Evolutionary conservation across 2,329 filamentous ascomycete genomes (phyloP).

Genomic region (Diaporthe sp.): DNA sequence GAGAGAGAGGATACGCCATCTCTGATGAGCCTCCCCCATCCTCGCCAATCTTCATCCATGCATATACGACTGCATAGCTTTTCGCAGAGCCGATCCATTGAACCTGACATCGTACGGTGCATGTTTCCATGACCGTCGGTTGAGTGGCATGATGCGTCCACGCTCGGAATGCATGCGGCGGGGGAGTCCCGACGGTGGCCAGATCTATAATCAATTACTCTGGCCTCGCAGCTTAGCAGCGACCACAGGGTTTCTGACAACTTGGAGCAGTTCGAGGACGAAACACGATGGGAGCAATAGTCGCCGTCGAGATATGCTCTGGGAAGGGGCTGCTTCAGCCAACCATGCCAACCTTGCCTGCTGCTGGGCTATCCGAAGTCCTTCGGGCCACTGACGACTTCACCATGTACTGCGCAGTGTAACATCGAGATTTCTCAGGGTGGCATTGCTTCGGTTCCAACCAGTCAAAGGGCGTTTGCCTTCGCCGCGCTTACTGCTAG

Average conservation of each 20-base stretch:
- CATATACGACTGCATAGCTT: constrained; percentile 29
- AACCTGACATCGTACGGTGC: constrained; percentile 3
- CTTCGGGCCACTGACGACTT: constrained; percentile 37
- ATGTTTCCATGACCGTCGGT: neutral
- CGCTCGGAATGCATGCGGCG: neutral
- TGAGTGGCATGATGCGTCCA: constrained; percentile 11
- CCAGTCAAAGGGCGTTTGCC: constrained; percentile 34
- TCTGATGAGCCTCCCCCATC: constrained; percentile 32
- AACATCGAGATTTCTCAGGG: constrained; percentile 38
- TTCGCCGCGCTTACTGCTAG: constrained; percentile 36
- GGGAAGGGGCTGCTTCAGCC: constrained; percentile 15
- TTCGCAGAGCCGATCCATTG: constrained; percentile 1
- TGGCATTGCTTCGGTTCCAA: constrained; percentile 36
- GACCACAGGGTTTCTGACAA: neutral
- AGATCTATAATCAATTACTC: neutral
- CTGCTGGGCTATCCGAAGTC: constrained; percentile 38
- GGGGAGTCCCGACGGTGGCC: neutral
- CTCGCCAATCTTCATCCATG: constrained; percentile 31
- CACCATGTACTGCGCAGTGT: constrained; percentile 34
- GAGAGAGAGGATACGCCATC: constrained; percentile 11
- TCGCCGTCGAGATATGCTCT: neutral
- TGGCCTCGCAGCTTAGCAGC: neutral
- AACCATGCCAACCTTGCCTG: constrained; percentile 19
- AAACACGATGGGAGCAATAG: neutral
- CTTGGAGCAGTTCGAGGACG: constrained; percentile 10